Evolutionary conservation across 306 rosid genomes (phyloP).

Genomic region (Vicia sativa): DNA sequence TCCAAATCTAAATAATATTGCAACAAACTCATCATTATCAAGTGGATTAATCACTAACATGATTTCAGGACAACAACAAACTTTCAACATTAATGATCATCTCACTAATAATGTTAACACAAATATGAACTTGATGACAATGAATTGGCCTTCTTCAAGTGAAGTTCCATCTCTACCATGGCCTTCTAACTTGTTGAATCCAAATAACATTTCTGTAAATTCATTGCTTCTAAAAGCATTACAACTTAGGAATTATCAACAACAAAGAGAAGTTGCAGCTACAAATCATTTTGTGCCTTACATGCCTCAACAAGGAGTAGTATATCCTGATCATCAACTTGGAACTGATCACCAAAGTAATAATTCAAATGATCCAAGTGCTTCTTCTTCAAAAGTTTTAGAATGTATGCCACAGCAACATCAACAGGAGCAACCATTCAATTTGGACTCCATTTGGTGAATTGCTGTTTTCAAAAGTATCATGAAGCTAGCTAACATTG

Average conservation of each 20-base stretch:
- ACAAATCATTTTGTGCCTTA: slow-evolving; percentile 38
- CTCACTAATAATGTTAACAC: slow-evolving; percentile 42
- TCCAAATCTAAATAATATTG: slow-evolving; percentile 49
- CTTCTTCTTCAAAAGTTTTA: slow-evolving; percentile 64
- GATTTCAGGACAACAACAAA: slow-evolving; percentile 41
- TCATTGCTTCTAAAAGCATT: slow-evolving; percentile 88
- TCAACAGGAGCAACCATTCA: slow-evolving; percentile 80
- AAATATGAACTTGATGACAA: slow-evolving; percentile 49
- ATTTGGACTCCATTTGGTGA: slow-evolving; percentile 95
- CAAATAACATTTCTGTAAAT: slow-evolving; percentile 59
- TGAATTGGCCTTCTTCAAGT: slow-evolving; percentile 57
- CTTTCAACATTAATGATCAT: slow-evolving; percentile 14
- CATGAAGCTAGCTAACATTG: slow-evolving; percentile 40
- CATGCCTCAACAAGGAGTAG: slow-evolving; percentile 43
- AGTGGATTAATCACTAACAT: slow-evolving; percentile 39
- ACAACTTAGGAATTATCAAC: slow-evolving; percentile 71
- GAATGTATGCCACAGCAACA: slow-evolving; percentile 59
- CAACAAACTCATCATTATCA: slow-evolving; percentile 53
- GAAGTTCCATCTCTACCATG: slow-evolving; percentile 53
- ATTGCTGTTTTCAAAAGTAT: slow-evolving; percentile 3
- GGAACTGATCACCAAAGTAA: slow-evolving; percentile 44
- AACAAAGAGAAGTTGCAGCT: slow-evolving; percentile 43
- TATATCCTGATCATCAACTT: slow-evolving; percentile 40
- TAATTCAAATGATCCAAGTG: slow-evolving; percentile 48
- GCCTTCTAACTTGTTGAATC: slow-evolving; percentile 58